Base-by-base conservation (phyloP, 1,284 basidiomycete genomes). In the Irpex sp. region DNA sequence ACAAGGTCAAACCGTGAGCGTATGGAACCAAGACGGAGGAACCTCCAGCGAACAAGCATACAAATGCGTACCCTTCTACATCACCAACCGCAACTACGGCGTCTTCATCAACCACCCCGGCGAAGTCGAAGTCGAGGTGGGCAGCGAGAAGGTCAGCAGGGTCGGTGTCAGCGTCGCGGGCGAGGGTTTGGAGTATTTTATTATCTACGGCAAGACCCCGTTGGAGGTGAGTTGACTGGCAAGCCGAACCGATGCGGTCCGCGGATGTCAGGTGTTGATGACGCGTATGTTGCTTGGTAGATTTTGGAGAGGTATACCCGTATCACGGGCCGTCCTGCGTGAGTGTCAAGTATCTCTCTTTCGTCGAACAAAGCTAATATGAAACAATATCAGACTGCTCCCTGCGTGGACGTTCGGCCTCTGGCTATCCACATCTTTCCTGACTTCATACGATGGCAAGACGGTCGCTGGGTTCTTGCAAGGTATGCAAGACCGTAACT, bases 341-440 rank as follows among this genome's bases (percentile, higher is more conserved):
- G 74, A 66, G 80, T 73, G 15, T 8, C 15, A 17, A 39, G 9
- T 47, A 31, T 3, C 35, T 31, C 21, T 58, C 54, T 19, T 26
- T 15, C 17, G 5, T 51, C 21, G 49, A 51, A 5, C 31, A 33
- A 26, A 17, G 33, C 31, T 35, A 19, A 53, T 59, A 31, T 63
- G 66, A n/a, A 5, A 13, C 35, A 26, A 65, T 13, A 46, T 46
- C 5, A 87, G 84, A n/a, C 74, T 89, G 9, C 78, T 89, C 13
- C 89, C 88, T 1, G 75, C 83, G 5, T 90, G 89, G 89, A 85
- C 88, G 0, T 92, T 88, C 69, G 89, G 89, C 0, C 82, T 92
- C 4, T 91, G 89, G 87, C 79, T 92, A 19, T 88, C 88, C 5
- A 92, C 89, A 1, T 90, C 88, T 0, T 92, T 92, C 79, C 77